Evolutionary conservation across 169 alveolate species (phyloP).

Genomic region (Theileria sp.): DNA sequence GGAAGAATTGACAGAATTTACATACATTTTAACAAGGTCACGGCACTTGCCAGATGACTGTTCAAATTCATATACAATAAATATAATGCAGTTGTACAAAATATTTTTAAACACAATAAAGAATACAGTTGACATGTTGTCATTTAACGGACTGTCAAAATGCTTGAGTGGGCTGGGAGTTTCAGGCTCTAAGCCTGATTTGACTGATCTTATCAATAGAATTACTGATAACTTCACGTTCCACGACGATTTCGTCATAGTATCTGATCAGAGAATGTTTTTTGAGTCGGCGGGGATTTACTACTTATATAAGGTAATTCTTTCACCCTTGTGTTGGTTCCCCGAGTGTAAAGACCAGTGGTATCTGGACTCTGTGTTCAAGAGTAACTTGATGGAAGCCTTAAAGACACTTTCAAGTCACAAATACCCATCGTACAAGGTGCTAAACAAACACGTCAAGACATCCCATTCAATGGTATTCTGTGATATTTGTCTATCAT

Average conservation of each 20-base stretch:
- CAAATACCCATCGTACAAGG: constrained; percentile 13
- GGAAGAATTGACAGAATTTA: constrained; percentile 15
- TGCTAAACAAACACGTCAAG: constrained; percentile 46
- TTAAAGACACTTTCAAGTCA: not conserved
- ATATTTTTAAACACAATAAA: constrained; percentile 12
- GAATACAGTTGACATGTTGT: constrained; percentile 5
- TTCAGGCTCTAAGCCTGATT: not conserved
- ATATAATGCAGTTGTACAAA: constrained; percentile 39
- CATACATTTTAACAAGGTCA: constrained; percentile 14
- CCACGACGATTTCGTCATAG: constrained; percentile 26
- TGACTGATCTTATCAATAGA: constrained; percentile 10
- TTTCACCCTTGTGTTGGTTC: constrained; percentile 60
- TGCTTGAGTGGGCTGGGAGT: not conserved
- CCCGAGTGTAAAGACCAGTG: constrained; percentile 52
- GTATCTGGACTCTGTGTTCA: constrained; percentile 5
- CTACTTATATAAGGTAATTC: constrained; percentile 32
- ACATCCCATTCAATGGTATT: constrained; percentile 31
- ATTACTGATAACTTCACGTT: constrained; percentile 10
- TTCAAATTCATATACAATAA: constrained; percentile 6
- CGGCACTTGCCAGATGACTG: not conserved
- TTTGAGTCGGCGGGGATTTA: constrained; percentile 50
- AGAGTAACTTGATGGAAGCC: constrained; percentile 17
- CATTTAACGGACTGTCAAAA: not conserved
- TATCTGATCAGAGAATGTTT: constrained; percentile 26
- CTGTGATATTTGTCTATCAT: constrained; percentile 47